Conservation (phyloP, 2,329 filamentous ascomycete species). For the Ophiostoma populinum region DNA sequence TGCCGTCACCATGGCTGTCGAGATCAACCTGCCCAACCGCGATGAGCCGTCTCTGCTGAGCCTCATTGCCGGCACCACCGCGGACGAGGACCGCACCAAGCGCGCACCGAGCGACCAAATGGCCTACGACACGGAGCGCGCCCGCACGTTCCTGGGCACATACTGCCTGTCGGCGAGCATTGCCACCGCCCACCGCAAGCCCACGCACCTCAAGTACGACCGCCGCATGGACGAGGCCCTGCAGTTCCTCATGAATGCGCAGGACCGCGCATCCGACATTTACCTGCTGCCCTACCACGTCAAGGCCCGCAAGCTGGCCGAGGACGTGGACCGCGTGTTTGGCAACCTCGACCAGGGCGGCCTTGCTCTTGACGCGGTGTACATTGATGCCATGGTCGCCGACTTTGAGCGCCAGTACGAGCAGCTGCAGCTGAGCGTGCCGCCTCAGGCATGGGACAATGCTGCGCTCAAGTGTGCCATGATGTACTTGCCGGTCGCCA, state of each 20-base stretch:
- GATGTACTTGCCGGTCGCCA: constrained; percentile 10
- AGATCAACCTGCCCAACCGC: constrained; percentile 9
- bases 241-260: constrained; percentile 7
- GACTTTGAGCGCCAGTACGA: constrained; percentile 11
- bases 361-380: constrained; percentile 8
- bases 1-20: constrained; percentile 11
- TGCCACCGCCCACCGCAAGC: constrained; percentile 10
- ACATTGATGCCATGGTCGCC: constrained; percentile 11
- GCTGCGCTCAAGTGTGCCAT: constrained; percentile 7
- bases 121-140: constrained; percentile 9
- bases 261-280: constrained; percentile 6
- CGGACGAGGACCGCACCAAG: not conserved
- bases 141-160: constrained; percentile 10
- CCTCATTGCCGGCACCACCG: not conserved
- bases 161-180: constrained; percentile 12
- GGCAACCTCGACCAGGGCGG: constrained; percentile 4
- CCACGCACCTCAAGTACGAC: constrained; percentile 11
- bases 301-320: constrained; percentile 10
- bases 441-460: constrained; percentile 10
- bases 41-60: not conserved
- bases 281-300: constrained; percentile 10
- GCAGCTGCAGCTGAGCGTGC: constrained; percentile 7
- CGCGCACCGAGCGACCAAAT: constrained; percentile 4
- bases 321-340: constrained; percentile 11
- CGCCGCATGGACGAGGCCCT: constrained; percentile 8